These are phyloP conservation scores for Yarrowia sp. DNA, from an alignment of 805 yeast species.

Conservation along the genomic window DNA sequence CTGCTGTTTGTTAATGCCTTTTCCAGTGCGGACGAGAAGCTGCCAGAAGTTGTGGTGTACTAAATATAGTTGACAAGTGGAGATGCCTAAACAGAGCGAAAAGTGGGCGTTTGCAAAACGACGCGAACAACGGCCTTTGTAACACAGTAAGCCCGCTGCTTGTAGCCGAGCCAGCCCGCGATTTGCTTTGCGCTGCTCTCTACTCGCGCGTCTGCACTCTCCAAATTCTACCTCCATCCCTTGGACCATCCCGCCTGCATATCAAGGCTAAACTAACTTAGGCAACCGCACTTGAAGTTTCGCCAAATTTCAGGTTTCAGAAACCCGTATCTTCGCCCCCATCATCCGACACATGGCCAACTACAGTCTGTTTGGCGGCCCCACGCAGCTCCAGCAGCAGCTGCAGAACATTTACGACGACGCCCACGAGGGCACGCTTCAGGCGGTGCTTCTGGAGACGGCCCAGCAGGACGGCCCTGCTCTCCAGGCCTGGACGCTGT, in stretches of 20 bases:
- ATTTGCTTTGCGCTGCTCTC: too few relatives aligned
- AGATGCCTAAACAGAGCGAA: background rate
- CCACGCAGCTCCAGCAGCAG: conserved; percentile 28
- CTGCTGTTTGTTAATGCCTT: background rate
- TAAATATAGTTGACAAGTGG: conserved; percentile 1
- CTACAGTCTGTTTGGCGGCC: conserved; percentile 26
- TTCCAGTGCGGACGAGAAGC: background rate
- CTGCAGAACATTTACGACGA: conserved; percentile 44
- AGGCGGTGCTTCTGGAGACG: conserved; percentile 42
- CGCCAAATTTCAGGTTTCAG: background rate
- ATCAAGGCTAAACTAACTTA: conserved; percentile 21
- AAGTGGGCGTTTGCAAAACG: background rate
- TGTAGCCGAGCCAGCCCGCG: too few relatives aligned
- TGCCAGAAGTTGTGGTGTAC: background rate
- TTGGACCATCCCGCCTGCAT: conserved; percentile 24
- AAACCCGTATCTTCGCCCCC: background rate
- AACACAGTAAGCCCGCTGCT: too few relatives aligned
- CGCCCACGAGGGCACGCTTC: conserved; percentile 44
- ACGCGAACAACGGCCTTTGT: too few relatives aligned
- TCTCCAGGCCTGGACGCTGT: conserved; percentile 41
- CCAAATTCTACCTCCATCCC: conserved; percentile 19
- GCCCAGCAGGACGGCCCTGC: conserved; percentile 40
- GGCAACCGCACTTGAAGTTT: conserved; percentile 15
- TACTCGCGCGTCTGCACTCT: background rate
- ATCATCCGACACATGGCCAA: conserved; percentile 6